Evolutionary conservation across 2,329 filamentous ascomycete genomes (phyloP).

Genomic region (Apiospora phragmitis): DNA sequence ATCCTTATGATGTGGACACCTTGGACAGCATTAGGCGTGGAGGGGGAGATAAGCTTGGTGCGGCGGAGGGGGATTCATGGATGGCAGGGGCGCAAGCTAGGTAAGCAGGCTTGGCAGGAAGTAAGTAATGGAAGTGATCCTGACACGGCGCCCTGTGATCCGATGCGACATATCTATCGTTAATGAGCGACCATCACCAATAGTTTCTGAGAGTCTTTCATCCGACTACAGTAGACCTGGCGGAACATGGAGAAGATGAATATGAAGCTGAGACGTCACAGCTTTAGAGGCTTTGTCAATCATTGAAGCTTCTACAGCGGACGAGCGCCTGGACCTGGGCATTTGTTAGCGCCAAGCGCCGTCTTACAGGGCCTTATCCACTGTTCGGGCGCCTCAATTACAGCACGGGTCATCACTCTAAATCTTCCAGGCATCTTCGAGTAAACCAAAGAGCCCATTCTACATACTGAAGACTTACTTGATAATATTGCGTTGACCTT

Average conservation of each 20-base stretch:
- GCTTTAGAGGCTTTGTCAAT: neutral
- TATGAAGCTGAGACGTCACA: neutral
- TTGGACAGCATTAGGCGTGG: neutral
- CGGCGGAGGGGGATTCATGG: neutral
- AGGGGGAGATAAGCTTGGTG: neutral
- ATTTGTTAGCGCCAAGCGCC: neutral
- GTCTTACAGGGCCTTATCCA: neutral
- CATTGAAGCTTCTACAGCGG: neutral
- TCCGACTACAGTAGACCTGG: too few relatives aligned
- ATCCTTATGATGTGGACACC: neutral
- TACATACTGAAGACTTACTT: neutral
- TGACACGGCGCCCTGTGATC: neutral
- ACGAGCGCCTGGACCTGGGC: neutral
- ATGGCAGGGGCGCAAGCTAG: constrained; percentile 54
- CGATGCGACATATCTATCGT: neutral
- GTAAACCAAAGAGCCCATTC: neutral
- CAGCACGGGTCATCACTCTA: neutral
- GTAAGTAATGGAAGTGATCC: neutral
- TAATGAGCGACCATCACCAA: neutral
- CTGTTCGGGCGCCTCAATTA: neutral
- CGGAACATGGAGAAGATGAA: neutral
- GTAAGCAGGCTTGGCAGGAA: too few relatives aligned
- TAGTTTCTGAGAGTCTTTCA: too few relatives aligned
- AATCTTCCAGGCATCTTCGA: neutral
- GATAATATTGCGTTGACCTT: neutral